Evolutionary conservation across 768 basidiomycete species (phyloP), one percentile per base, ranked within the genome.

Genomic region (Multifurca ochricompacta): DNA sequence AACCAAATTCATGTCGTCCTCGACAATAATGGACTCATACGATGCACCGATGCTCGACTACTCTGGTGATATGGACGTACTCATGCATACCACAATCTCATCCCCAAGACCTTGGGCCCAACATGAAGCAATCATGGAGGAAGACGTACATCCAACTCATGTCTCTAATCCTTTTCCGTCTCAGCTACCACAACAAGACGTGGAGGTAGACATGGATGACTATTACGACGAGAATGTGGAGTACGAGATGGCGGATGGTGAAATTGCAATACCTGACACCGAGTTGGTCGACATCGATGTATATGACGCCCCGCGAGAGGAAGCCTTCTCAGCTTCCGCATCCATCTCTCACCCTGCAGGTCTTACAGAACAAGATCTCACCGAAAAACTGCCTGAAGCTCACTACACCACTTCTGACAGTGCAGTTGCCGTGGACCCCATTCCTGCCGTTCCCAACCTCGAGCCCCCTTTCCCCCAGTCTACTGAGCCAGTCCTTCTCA

Each of bases 381-480:
- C 23, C 16, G 43, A 34, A 14, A 51, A 59, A 37, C 19, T 25
- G 13, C 6, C 25, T 6, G 53, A 14, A 23, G 44, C 32, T 40
- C 43, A 40, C 11, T 44, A 53, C 30, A 19, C 48, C 21, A 31
- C 39, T 36, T 51, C 60, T 9, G 58, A 55, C 60, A 83, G 77
- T 30, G 79, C 83, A 39, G 84, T 81, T 65, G 83, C 84, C 50
- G 82, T 86, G 51, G 81, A 82, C 27, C 84, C 85, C 37, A 84
- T 85, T 10, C 74, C 83, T n/a, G 82, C 85, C 39, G 68, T 84
- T 30, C 63, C 87, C 32, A 68, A 69, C 14, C 52, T 74, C 18
- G 52, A 62, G 39, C 70, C 77, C 28, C 62, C 70, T 53, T 61
- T 67, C 39, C 71, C 71, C 42, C 71, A 70, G 21, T 61, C 69